Percentiles rank a stretch among this genome's conserved stretches.
These are phyloP conservation scores for Mycena rebaudengoi DNA, from an alignment of 768 basidiomycete species.

Conservation along the genomic window DNA sequence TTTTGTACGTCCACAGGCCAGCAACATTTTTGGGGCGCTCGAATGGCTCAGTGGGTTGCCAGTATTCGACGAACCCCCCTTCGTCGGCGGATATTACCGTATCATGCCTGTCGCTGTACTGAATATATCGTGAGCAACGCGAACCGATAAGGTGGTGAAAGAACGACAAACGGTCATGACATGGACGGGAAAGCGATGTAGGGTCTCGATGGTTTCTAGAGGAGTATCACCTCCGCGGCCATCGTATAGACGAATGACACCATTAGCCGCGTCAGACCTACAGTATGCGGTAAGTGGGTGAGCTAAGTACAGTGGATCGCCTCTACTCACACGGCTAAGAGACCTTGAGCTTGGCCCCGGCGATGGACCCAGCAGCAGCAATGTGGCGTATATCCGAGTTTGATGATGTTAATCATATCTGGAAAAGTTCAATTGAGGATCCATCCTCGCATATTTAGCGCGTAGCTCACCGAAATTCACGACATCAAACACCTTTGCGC, in stretches of 20 bases:
- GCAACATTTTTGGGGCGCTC: constrained; percentile 79
- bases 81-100: constrained; percentile 95
- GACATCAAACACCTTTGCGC: constrained; percentile 95
- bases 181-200: constrained; percentile 92
- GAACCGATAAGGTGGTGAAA: not conserved
- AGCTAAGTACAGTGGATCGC: not conserved
- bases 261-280: constrained; percentile 82
- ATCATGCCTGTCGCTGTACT: constrained; percentile 94
- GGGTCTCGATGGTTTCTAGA: constrained; percentile 74
- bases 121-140: constrained; percentile 9
- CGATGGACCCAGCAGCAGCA: constrained; percentile 96
- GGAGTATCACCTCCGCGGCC: constrained; percentile 86
- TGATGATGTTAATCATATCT: constrained; percentile 99
- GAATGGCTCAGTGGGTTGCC: constrained; percentile 92
- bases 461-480: constrained; percentile 88
- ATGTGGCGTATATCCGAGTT: constrained; percentile 85
- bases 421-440: not conserved
- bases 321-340: constrained; percentile 84
- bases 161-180: constrained; percentile 81
- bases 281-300: constrained; percentile 26
- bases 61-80: constrained; percentile 95
- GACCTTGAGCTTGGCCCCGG: constrained; percentile 84
- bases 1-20: constrained; percentile 91
- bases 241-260: constrained; percentile 89
- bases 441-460: not conserved